Evolutionary conservation across 768 basidiomycete genomes (phyloP), one percentile per base, ranked within the genome.

Genomic region (Candolleomyces aberdarensis): DNA sequence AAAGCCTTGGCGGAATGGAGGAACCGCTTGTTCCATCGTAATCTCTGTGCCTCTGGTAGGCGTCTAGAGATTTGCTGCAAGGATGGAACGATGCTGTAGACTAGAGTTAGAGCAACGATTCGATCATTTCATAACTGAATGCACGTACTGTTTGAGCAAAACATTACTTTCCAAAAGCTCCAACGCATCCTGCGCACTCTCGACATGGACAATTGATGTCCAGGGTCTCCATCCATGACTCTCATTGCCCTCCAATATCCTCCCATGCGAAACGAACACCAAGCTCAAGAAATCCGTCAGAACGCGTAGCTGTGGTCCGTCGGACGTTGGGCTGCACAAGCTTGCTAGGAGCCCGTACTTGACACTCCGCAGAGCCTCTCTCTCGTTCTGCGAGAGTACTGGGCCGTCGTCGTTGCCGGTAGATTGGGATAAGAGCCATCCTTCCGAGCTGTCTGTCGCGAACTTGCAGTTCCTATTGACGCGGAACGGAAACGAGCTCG

Each of bases 301-400:
- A 40, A 85, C 72, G 36, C 76, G 73, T 22, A 89, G 71, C 67
- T 88, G 87, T 0, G 84, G 72, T 8, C 74, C 71, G 65, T 87
- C 87, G 63, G 81, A 83, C 2, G 72, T 78, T 8, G 88, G 87
- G 64, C 84, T 83, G 65, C 85, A 86, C 2, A 86, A 75, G 1
- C 84, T 76, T 1, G 83, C 84, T 31, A 87, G 75, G 22, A 89
- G 72, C 0, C 85, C 85, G 20, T 72, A 62, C 65, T 77, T 78
- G 20, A 66, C 67, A 7, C 72, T 60, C 19, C 57, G 65, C 36
- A 77, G 65, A 43, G 59, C 57, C 10, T 63, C 63, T 7, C 69
- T 71, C 60, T 78, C 77, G 29, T 43, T 40, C 26, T 26, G 26
- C 26, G 26, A 26, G 26, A 26, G 26, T 26, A 26, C 3, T 26